Conservation (phyloP, 768 basidiomycete species). For the Russula earlei region DNA sequence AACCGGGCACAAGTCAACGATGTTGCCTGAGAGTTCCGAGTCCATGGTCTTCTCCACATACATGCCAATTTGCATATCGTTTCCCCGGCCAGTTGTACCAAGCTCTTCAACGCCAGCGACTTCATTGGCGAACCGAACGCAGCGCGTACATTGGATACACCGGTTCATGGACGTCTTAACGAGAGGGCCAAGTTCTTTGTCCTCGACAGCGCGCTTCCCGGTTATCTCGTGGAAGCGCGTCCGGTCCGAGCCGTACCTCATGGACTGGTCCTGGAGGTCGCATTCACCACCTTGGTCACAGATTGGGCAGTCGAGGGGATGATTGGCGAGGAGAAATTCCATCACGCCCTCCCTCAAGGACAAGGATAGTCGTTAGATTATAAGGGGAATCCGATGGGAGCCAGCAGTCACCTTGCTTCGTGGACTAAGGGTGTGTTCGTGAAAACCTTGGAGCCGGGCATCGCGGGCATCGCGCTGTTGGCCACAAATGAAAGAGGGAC, state of each 20-base stretch:
- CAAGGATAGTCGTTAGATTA: constrained; percentile 24
- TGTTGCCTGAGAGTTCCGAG: constrained; percentile 94
- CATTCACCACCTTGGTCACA: constrained; percentile 99
- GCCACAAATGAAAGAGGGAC: not conserved
- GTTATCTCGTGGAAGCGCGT: constrained; percentile 97
- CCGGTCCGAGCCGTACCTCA: constrained; percentile 97
- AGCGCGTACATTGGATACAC: constrained; percentile 99
- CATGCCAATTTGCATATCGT: constrained; percentile 97
- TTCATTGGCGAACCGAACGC: constrained; percentile 98
- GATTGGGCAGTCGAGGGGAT: constrained; percentile 96
- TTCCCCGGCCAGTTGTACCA: constrained; percentile 93
- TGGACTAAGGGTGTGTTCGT: constrained; percentile 89
- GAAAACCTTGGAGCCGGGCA: constrained; percentile 87
- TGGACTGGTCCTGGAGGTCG: constrained; percentile 97
- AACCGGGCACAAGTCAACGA: constrained; percentile 95
- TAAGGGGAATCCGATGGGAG: constrained; percentile 10
- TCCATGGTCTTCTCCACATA: constrained; percentile 98
- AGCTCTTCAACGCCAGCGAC: constrained; percentile 97
- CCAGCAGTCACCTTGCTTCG: constrained; percentile 59
- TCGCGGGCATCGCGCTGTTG: constrained; percentile 91
- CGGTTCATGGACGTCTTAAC: constrained; percentile 99
- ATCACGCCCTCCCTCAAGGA: constrained; percentile 78
- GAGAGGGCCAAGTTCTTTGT: constrained; percentile 95
- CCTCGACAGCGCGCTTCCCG: constrained; percentile 95
- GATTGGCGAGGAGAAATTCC: constrained; percentile 97